Percentiles rank a stretch among this genome's conserved stretches.
Conservation (phyloP, 1,284 basidiomycete species). For the Puccinia novopanici region DNA sequence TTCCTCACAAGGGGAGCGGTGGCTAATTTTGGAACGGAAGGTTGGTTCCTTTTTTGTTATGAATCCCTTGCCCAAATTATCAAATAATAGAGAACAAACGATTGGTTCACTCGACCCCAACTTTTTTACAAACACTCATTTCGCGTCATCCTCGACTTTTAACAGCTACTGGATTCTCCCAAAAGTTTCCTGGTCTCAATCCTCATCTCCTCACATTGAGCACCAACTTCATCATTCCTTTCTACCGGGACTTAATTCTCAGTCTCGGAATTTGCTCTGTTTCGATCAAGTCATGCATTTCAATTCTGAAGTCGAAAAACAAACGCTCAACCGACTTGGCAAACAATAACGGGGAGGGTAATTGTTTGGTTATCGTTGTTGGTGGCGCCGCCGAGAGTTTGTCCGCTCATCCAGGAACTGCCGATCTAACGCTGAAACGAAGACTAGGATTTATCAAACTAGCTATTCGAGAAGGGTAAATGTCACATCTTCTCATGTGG, state of each 20-base stretch:
- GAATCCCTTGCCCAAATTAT: background rate
- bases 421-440: slow-evolving; percentile 80
- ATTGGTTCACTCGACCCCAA: background rate
- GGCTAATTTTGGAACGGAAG: slow-evolving; percentile 90
- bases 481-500: slow-evolving; percentile 27
- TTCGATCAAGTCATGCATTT: slow-evolving; percentile 82
- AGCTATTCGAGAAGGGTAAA: slow-evolving; percentile 86
- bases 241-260: slow-evolving; percentile 88
- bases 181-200: slow-evolving; percentile 82
- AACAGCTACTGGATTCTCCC: slow-evolving; percentile 84
- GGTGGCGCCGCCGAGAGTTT: slow-evolving; percentile 94
- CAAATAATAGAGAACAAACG: background rate
- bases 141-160: background rate
- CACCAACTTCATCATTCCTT: slow-evolving; percentile 85
- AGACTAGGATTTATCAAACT: slow-evolving; percentile 78
- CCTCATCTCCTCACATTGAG: slow-evolving; percentile 89
- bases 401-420: slow-evolving; percentile 88
- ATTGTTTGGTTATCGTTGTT: slow-evolving; percentile 88
- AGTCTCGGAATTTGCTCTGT: slow-evolving; percentile 87
- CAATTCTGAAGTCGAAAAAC: slow-evolving; percentile 67
- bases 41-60: slow-evolving; percentile 59
- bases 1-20: slow-evolving; percentile 73
- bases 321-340: background rate
- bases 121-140: background rate
- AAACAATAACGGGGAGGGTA: slow-evolving; percentile 66